A percentile compares a stretch with the other conserved stretches of the same genome.
These are phyloP conservation scores for Tetrapisispora taiwanensis DNA, from an alignment of 805 yeast species.

Conservation along the genomic window DNA sequence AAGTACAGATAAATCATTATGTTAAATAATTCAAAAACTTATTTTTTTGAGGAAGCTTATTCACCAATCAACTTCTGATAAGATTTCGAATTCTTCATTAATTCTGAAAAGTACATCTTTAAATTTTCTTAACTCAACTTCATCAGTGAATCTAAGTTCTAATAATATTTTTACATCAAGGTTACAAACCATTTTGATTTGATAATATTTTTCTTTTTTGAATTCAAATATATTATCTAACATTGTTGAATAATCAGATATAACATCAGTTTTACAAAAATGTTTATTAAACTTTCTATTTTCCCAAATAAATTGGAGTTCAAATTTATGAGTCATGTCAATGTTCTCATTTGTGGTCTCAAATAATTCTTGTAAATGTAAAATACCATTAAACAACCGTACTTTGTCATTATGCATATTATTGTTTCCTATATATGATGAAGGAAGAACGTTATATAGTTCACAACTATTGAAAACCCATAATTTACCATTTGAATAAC, in stretches of 20 bases:
- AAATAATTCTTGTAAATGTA: slow-evolving; percentile 14
- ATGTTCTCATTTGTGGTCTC: slow-evolving; percentile 3
- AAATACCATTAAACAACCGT: slow-evolving; percentile 13
- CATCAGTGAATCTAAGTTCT: slow-evolving; percentile 13
- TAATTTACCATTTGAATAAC: slow-evolving; percentile 2
- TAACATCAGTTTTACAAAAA: slow-evolving; percentile 13
- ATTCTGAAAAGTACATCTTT: slow-evolving; percentile 21
- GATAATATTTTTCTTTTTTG: slow-evolving; percentile 7
- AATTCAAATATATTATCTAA: slow-evolving; percentile 7
- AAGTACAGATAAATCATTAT: too few species aligned
- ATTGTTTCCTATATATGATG: slow-evolving; percentile 4
- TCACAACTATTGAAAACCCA: slow-evolving; percentile 9
- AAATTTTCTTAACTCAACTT: slow-evolving; percentile 12
- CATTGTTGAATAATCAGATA: slow-evolving; percentile 12
- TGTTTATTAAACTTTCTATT: neutral
- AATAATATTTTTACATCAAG: slow-evolving; percentile 12
- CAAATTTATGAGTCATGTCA: slow-evolving; percentile 12
- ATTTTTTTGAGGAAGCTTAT: too few species aligned
- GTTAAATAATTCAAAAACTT: too few species aligned
- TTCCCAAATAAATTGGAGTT: slow-evolving; percentile 9
- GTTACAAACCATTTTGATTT: slow-evolving; percentile 13
- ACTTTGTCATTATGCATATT: slow-evolving; percentile 5
- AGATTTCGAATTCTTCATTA: slow-evolving; percentile 22
- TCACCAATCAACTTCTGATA: slow-evolving; percentile 20
- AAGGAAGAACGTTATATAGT: slow-evolving; percentile 17